A percentile compares a stretch with the other conserved stretches of the same genome.
Conservation (phyloP, 2,329 filamentous ascomycete species). For the Diplocarpon mali region DNA sequence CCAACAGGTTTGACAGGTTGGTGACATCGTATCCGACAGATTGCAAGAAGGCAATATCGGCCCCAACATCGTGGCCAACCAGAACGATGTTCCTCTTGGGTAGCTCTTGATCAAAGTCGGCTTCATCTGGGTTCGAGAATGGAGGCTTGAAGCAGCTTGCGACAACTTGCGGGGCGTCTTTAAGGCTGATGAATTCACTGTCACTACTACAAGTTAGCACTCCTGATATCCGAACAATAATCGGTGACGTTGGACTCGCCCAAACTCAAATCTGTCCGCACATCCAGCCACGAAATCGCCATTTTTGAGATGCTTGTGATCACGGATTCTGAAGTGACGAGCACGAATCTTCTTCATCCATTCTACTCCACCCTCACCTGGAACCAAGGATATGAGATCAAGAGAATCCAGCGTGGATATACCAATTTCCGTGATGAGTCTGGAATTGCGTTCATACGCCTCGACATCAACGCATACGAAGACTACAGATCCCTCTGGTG, state of each 20-base stretch:
- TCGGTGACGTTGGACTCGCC: slow-evolving; percentile 34
- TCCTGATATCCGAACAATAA: background rate
- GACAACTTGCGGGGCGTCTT: slow-evolving; percentile 35
- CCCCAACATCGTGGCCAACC: slow-evolving; percentile 61
- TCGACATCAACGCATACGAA: slow-evolving; percentile 79
- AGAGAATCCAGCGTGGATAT: slow-evolving; percentile 68
- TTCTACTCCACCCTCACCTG: slow-evolving; percentile 48
- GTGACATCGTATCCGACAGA: slow-evolving; percentile 51
- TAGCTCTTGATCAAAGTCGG: background rate
- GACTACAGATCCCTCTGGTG: slow-evolving; percentile 45
- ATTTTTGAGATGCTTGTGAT: slow-evolving; percentile 59
- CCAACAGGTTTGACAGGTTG: slow-evolving; percentile 43
- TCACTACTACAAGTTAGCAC: slow-evolving; percentile 26
- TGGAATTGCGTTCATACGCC: slow-evolving; percentile 57
- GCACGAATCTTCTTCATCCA: slow-evolving; percentile 60
- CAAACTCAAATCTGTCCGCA: slow-evolving; percentile 66
- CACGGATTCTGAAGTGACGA: slow-evolving; percentile 66
- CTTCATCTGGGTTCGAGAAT: slow-evolving; percentile 30
- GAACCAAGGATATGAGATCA: slow-evolving; percentile 40
- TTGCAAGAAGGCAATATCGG: slow-evolving; percentile 59
- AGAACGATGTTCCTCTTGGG: slow-evolving; percentile 52
- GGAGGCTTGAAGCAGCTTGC: slow-evolving; percentile 46
- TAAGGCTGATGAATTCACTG: slow-evolving; percentile 42
- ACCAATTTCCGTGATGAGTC: slow-evolving; percentile 73
- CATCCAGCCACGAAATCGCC: slow-evolving; percentile 57